phyloP scores from a whole-genome alignment of 768 basidiomycete genomes.

The Mycena chlorophos region DNA sequence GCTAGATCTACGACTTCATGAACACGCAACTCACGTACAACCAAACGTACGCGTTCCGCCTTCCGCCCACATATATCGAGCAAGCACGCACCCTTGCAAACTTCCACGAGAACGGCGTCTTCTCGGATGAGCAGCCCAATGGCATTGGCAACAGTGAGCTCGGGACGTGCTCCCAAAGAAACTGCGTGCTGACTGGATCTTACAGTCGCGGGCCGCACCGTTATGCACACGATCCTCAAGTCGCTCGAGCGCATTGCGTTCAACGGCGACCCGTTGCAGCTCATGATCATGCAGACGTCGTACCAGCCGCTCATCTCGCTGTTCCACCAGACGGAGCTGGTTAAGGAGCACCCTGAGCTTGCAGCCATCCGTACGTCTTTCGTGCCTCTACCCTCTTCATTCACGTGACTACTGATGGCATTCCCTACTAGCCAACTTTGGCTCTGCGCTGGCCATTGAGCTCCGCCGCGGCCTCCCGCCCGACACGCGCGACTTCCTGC shows the following conservation, averaged over 20 bases:
- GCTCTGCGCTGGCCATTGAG: constrained; percentile 76
- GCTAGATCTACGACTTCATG: constrained; percentile 74
- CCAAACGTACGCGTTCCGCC: constrained; percentile 74
- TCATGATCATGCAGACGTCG: constrained; percentile 76
- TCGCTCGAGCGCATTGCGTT: constrained; percentile 79
- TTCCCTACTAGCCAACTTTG: constrained; percentile 59
- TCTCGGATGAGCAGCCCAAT: constrained; percentile 59
- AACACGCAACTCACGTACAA: constrained; percentile 79
- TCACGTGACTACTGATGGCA: background rate
- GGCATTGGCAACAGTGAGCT: constrained; percentile 81
- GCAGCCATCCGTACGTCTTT: constrained; percentile 60
- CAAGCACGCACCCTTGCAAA: constrained; percentile 75
- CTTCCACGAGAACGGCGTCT: constrained; percentile 78
- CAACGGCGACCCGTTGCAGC: constrained; percentile 76
- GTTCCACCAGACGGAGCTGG: constrained; percentile 73
- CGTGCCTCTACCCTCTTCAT: background rate
- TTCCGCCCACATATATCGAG: constrained; percentile 71
- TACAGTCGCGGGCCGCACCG: constrained; percentile 79
- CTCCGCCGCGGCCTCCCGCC: constrained; percentile 74
- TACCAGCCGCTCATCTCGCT: constrained; percentile 92
- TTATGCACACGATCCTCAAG: constrained; percentile 67
- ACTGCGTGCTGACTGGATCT: background rate
- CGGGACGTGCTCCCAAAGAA: background rate
- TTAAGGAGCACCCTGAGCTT: constrained; percentile 57
- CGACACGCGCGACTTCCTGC: constrained; percentile 77